Base-by-base conservation (phyloP, 805 yeast species). In the Diddensiella santjacobensis region DNA sequence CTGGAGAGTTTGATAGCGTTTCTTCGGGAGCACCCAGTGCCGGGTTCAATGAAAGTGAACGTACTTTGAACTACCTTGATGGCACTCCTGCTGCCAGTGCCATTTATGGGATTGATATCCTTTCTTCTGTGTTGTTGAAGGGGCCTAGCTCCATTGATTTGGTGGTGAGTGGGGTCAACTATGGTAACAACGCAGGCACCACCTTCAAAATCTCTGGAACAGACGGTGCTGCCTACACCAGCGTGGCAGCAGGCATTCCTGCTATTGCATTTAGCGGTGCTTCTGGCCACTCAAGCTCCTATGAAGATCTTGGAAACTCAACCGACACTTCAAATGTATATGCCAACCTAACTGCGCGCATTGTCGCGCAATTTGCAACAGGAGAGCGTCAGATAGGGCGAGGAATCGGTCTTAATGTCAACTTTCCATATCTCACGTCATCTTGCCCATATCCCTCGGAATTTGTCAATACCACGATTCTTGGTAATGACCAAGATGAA, bases 1-100 rank as follows among this genome's bases (percentile, higher is more conserved):
- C 71, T 49, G 78, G 75, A 43, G 75, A 71, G 48, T 76, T 74
- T 54, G 58, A 57, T 33, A 72, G 74, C 58, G 75, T 71, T 45
- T 66, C 68, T 45, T 63, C 60, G 2, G 81, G 80, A 19, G 63
- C 70, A n/a, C 78, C 79, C 48, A 65, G 77, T 15, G 77, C 78
- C 78, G 80, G 77, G 46, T 72, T 72, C 3, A 50, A 41, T 11
- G 55, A 57, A 22, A 58, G 60, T 38, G 61, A 60, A 48, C 40
- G 55, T 22, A 58, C 67, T 51, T 58, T 67, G 47, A 75, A 79
- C 79, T 74, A 74, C 59, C 69, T 75, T 57, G 71, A 74, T 55
- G 75, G 73, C 45, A 68, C 77, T 13, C 73, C 77, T 18, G 68
- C 74, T 29, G 68, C 75, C 10, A 59, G 70, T 42, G 68, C 71